Evolutionary conservation across 148 eudicot species (phyloP).

Genomic region (Nepenthes gracilis): DNA sequence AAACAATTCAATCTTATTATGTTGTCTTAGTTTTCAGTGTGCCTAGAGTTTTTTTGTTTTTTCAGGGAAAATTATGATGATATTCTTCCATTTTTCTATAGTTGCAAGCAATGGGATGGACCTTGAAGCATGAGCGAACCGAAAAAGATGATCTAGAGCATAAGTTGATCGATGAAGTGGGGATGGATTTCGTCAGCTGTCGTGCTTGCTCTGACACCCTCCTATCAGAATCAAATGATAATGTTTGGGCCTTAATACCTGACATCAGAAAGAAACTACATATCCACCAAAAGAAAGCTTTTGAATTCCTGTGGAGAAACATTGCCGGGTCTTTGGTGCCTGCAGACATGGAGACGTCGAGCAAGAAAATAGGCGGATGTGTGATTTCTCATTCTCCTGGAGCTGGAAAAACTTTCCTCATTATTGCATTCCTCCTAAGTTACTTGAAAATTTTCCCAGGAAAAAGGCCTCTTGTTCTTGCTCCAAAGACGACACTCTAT

Average conservation of each 20-base stretch:
- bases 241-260: conserved; percentile 85
- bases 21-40: background rate
- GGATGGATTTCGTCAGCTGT: conserved; percentile 32
- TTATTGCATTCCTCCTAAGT: conserved; percentile 85
- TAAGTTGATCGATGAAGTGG: conserved; percentile 33
- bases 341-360: conserved; percentile 48
- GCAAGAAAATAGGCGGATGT: conserved; percentile 76
- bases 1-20: background rate
- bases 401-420: conserved; percentile 89
- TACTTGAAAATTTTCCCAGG: conserved; percentile 89
- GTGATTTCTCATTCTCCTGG: conserved; percentile 96
- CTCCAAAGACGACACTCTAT: conserved; percentile 89
- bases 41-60: background rate
- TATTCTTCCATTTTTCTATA: conserved; percentile 13
- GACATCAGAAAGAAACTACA: conserved; percentile 51
- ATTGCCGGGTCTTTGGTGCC: conserved; percentile 80
- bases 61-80: background rate
- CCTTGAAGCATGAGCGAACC: conserved; percentile 26
- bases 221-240: conserved; percentile 39
- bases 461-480: conserved; percentile 85
- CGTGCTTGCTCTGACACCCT: conserved; percentile 41
- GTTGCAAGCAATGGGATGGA: conserved; percentile 31
- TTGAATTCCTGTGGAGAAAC: conserved; percentile 87
- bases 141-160: conserved; percentile 42
- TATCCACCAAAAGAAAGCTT: conserved; percentile 73